These are phyloP conservation scores for Auriscalpium vulgare DNA, from an alignment of 768 basidiomycete genomes.

Conservation along the genomic window DNA sequence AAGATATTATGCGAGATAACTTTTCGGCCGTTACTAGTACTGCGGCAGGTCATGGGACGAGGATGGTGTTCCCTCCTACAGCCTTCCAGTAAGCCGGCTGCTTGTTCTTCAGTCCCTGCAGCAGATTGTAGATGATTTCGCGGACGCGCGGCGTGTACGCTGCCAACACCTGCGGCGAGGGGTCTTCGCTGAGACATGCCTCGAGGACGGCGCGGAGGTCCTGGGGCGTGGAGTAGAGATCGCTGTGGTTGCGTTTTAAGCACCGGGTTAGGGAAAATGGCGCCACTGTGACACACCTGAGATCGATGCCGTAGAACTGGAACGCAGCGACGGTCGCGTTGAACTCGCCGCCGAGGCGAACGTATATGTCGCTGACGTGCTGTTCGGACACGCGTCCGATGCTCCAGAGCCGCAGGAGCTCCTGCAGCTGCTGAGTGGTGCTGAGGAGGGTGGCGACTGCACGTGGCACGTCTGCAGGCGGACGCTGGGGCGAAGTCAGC, in stretches of 20 bases:
- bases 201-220: slow-evolving; percentile 33
- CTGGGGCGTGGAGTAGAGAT: slow-evolving; percentile 31
- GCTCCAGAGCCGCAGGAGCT: slow-evolving; percentile 65
- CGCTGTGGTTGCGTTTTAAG: slow-evolving; percentile 21
- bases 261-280: neutral
- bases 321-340: slow-evolving; percentile 75
- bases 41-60: neutral
- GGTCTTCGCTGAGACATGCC: slow-evolving; percentile 35
- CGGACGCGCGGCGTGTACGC: slow-evolving; percentile 32
- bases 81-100: slow-evolving; percentile 32
- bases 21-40: neutral
- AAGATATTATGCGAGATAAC: neutral
- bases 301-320: slow-evolving; percentile 59
- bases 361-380: slow-evolving; percentile 85
- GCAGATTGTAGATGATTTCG: slow-evolving; percentile 27
- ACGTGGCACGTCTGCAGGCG: slow-evolving; percentile 40
- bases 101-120: slow-evolving; percentile 34
- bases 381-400: slow-evolving; percentile 46
- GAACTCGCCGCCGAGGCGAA: slow-evolving; percentile 85
- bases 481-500: neutral
- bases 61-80: slow-evolving; percentile 2
- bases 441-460: slow-evolving; percentile 64
- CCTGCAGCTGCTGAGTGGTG: slow-evolving; percentile 78
- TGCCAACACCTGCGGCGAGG: slow-evolving; percentile 27
- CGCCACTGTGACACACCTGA: slow-evolving; percentile 47